Conservation (phyloP, 371 early-diverging fungal genomes). For the Mucor lusitanicus region DNA sequence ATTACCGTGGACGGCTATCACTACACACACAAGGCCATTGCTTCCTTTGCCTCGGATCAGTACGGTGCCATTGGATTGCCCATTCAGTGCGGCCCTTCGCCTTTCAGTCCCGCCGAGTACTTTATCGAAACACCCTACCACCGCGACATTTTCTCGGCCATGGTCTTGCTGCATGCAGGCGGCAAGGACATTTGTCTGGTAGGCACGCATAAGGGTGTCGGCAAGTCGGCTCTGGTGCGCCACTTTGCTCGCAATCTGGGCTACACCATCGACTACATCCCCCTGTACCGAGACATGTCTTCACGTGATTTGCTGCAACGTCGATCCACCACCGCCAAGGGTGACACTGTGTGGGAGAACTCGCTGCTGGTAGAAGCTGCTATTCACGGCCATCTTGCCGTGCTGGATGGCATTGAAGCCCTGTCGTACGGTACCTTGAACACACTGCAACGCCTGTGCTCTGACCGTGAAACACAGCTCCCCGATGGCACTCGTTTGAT, state of each 20-base stretch:
- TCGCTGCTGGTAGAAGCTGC: conserved; percentile 78
- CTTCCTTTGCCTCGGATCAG: conserved; percentile 44
- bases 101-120: conserved; percentile 54
- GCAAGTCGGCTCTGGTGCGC: conserved; percentile 74
- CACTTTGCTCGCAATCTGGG: conserved; percentile 75
- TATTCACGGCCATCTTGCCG: conserved; percentile 69
- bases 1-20: conserved; percentile 41
- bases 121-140: conserved; percentile 79
- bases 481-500: conserved; percentile 76
- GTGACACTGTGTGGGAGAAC: conserved; percentile 80
- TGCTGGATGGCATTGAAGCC: conserved; percentile 79
- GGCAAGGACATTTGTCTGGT: conserved; percentile 72
- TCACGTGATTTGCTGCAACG: conserved; percentile 83
- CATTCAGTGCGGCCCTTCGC: conserved; percentile 54
- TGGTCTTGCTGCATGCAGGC: conserved; percentile 71
- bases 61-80: conserved; percentile 34
- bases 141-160: conserved; percentile 57
- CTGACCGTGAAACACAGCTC: conserved; percentile 73
- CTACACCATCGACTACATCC: conserved; percentile 71
- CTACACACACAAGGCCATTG: conserved; percentile 37
- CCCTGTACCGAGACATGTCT: conserved; percentile 85
- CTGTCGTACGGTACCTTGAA: conserved; percentile 74
- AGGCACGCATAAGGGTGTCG: conserved; percentile 76
- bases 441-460: conserved; percentile 67
- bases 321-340: conserved; percentile 69